Conservation (phyloP, 2,329 filamentous ascomycete species). For the Penicillium polonicum region DNA sequence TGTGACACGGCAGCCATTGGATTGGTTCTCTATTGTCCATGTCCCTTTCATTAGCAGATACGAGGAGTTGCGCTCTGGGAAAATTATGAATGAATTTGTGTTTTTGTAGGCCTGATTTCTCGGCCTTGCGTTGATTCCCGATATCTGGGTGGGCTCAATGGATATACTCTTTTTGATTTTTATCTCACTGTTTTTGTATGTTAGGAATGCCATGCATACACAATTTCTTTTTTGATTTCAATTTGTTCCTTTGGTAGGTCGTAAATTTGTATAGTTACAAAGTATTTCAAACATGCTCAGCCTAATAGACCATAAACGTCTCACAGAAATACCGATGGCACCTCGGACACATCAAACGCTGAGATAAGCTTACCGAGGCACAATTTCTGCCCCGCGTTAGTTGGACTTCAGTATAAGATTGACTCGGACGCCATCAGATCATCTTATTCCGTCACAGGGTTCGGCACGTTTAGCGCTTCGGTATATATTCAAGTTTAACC, state of each 20-base stretch:
- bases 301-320: background rate
- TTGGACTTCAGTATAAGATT: slow-evolving; percentile 2
- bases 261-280: background rate
- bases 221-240: slow-evolving; percentile 31
- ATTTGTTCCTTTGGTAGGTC: background rate
- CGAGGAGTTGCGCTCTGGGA: slow-evolving; percentile 37
- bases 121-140: slow-evolving; percentile 30
- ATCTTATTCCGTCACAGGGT: background rate
- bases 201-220: slow-evolving; percentile 41
- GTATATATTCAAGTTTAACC: background rate
- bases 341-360: slow-evolving; percentile 7
- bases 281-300: background rate
- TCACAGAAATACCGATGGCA: background rate
- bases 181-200: slow-evolving; percentile 31
- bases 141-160: slow-evolving; percentile 39
- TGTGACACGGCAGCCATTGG: background rate
- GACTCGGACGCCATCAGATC: background rate
- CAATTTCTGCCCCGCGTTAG: slow-evolving; percentile 10
- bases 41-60: slow-evolving; percentile 31
- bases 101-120: slow-evolving; percentile 30
- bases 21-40: slow-evolving; percentile 17
- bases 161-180: slow-evolving; percentile 40
- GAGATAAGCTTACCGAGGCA: slow-evolving; percentile 27
- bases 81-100: slow-evolving; percentile 34
- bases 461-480: background rate